phyloP scores from a whole-genome alignment of 2,329 filamentous ascomycete species.

The Thielaviopsis musarum region DNA sequence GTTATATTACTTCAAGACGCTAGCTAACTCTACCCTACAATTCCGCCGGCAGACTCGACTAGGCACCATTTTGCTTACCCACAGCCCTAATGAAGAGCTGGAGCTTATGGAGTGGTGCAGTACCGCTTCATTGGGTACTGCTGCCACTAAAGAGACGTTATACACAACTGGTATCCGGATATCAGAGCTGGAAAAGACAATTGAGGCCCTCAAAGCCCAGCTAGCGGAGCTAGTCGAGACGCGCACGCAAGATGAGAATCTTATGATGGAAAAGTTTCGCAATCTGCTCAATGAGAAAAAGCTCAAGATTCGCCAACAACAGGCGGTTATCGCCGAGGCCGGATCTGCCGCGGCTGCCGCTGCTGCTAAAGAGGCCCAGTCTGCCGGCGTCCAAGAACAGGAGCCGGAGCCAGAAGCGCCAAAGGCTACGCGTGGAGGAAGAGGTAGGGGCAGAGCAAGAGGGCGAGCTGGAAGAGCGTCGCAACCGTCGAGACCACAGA shows the following conservation, averaged over 20 bases:
- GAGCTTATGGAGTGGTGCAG: constrained; percentile 56
- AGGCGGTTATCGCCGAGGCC: constrained; percentile 20
- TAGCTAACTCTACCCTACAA: constrained; percentile 14
- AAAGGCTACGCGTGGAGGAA: background rate
- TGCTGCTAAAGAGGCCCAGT: background rate
- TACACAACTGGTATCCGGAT: constrained; percentile 15
- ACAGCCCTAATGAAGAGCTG: constrained; percentile 40
- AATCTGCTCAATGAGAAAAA: constrained; percentile 65
- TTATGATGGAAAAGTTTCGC: constrained; percentile 52
- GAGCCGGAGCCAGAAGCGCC: background rate
- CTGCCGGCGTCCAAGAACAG: background rate
- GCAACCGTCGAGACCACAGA: constrained; percentile 27
- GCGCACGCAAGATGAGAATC: constrained; percentile 50
- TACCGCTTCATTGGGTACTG: constrained; percentile 33
- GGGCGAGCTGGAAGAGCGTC: background rate
- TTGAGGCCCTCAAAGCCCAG: constrained; percentile 42
- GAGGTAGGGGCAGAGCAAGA: background rate
- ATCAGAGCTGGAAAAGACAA: constrained; percentile 34
- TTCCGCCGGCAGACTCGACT: constrained; percentile 40
- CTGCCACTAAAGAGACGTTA: constrained; percentile 27
- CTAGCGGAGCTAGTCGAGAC: constrained; percentile 48
- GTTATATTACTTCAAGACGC: background rate
- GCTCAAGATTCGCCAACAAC: constrained; percentile 59
- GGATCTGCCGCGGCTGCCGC: background rate
- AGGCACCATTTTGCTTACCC: constrained; percentile 43